Percentiles rank a stretch among this genome's conserved stretches.
Evolutionary conservation across 2,329 filamentous ascomycete species (phyloP).

Genomic region (Tolypocladium tropicale): DNA sequence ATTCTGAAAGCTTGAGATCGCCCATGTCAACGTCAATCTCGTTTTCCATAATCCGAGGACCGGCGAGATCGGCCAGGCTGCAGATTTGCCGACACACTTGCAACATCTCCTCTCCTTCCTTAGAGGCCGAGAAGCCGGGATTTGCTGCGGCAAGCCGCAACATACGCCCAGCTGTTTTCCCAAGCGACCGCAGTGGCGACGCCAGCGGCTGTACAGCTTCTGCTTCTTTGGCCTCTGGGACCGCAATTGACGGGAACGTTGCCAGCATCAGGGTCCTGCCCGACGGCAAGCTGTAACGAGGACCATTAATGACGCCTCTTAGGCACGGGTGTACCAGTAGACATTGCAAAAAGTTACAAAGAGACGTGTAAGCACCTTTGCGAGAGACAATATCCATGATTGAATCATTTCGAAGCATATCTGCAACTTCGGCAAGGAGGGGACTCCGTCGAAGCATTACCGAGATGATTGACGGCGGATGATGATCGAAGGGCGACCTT

Average conservation of each 20-base stretch:
- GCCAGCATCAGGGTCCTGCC: not conserved
- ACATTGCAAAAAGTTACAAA: not conserved
- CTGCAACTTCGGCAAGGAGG: not conserved
- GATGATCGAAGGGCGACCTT: not conserved
- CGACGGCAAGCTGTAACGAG: not conserved
- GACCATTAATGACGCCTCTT: not conserved
- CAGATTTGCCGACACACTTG: not conserved
- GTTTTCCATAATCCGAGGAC: not conserved
- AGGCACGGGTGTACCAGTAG: not conserved
- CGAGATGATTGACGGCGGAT: not conserved
- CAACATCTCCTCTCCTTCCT: not conserved
- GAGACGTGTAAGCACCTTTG: not conserved
- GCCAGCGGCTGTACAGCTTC: not conserved
- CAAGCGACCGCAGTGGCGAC: not conserved
- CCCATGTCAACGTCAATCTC: not conserved
- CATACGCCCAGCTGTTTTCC: not conserved
- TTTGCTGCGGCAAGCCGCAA: not conserved
- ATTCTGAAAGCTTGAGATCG: not conserved
- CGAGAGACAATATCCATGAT: not conserved
- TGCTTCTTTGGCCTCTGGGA: not conserved
- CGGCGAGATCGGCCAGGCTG: not conserved
- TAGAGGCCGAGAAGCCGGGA: not conserved
- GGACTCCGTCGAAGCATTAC: not conserved
- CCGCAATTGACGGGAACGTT: not conserved
- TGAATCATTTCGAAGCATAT: not conserved